Conservation (phyloP, 257 asterid genomes). For the Salvia miltiorrhiza region DNA sequence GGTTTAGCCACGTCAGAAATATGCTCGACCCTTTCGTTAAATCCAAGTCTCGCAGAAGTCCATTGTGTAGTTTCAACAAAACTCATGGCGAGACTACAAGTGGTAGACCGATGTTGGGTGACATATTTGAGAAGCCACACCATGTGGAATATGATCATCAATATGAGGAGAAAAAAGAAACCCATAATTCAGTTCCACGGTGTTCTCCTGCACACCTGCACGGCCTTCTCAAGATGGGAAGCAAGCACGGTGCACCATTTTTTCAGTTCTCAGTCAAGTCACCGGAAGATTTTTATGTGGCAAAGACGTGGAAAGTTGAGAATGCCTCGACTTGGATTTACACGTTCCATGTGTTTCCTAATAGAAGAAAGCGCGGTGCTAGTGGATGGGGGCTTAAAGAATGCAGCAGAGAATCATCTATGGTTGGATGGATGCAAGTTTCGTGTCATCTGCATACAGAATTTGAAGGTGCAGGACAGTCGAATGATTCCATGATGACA, state of each 20-base stretch:
- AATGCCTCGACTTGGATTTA: slow-evolving; percentile 57
- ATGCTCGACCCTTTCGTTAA: slow-evolving; percentile 61
- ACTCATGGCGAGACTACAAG: slow-evolving; percentile 12
- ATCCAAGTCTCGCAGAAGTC: slow-evolving; percentile 52
- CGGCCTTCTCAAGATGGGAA: slow-evolving; percentile 61
- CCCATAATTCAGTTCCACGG: slow-evolving; percentile 17
- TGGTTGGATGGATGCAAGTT: slow-evolving; percentile 71
- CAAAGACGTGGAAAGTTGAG: slow-evolving; percentile 59
- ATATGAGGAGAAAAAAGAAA: slow-evolving; percentile 35
- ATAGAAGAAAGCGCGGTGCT: slow-evolving; percentile 52
- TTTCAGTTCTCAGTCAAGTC: slow-evolving; percentile 66
- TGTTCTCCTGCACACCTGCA: slow-evolving; percentile 71
- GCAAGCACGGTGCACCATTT: slow-evolving; percentile 45
- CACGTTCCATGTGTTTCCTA: slow-evolving; percentile 63
- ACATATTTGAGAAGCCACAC: slow-evolving; percentile 32
- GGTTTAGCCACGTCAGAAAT: slow-evolving; percentile 46
- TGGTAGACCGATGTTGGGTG: slow-evolving; percentile 39
- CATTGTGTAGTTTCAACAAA: slow-evolving; percentile 36
- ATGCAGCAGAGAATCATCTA: slow-evolving; percentile 36
- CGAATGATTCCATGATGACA: slow-evolving; percentile 57
- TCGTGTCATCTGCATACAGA: slow-evolving; percentile 57
- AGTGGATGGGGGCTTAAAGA: slow-evolving; percentile 60
- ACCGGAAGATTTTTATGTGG: slow-evolving; percentile 60
- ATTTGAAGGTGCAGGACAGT: slow-evolving; percentile 33
- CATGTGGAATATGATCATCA: slow-evolving; percentile 16